These are phyloP conservation scores for Protomyces gravidus DNA, from an alignment of 1,139 yeast species.

Conservation along the genomic window DNA sequence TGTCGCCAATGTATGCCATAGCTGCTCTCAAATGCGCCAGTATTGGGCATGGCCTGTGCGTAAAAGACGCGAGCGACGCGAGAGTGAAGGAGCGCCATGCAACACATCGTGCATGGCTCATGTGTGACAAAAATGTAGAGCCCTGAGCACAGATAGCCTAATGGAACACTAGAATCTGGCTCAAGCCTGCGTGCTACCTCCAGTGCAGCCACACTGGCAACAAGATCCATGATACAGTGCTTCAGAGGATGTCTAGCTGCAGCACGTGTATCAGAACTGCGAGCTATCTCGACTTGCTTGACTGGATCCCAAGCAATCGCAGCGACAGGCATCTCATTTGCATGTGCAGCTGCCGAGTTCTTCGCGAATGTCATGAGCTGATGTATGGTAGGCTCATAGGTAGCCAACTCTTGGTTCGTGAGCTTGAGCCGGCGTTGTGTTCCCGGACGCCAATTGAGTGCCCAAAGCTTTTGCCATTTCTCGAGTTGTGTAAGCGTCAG, in stretches of 20 bases:
- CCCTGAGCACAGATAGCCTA: conserved; percentile 64
- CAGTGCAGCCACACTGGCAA: conserved; percentile 53
- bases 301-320: conserved; percentile 52
- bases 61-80: conserved; percentile 68
- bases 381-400: conserved; percentile 18
- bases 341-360: conserved; percentile 2
- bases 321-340: conserved; percentile 42
- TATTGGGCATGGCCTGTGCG: conserved; percentile 46
- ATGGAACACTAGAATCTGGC: conserved; percentile 29
- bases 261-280: conserved; percentile 44
- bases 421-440: conserved; percentile 7
- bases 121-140: conserved; percentile 81
- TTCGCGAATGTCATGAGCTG: conserved; percentile 8
- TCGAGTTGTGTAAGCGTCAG: conserved; percentile 19
- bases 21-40: conserved; percentile 56
- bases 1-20: conserved; percentile 70
- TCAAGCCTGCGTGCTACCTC: conserved; percentile 45
- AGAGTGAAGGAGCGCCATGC: conserved; percentile 94
- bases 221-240: conserved; percentile 73
- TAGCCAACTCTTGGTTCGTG: conserved; percentile 8
- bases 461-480: conserved; percentile 25
- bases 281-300: conserved; percentile 42
- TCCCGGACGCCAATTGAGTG: conserved; percentile 24
- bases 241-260: conserved; percentile 49
- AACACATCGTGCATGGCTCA: conserved; percentile 96